These are phyloP conservation scores for Saccharomycopsis hybrid DNA, from an alignment of 1,139 yeast genomes.

Conservation along the genomic window DNA sequence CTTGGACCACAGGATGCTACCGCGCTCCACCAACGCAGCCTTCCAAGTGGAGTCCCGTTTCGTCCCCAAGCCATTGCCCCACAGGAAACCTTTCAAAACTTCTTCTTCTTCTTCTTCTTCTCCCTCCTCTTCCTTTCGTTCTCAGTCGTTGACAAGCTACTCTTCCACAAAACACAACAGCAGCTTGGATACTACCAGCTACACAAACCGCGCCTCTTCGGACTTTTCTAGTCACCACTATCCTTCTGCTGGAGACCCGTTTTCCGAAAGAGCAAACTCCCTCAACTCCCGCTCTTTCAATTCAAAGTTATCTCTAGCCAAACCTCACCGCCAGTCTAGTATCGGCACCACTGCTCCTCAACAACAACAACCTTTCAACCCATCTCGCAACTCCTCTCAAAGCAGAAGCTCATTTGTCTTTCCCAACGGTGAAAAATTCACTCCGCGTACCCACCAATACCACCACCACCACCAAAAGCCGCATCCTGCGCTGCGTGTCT, in stretches of 20 bases:
- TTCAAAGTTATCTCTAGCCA: too few relatives aligned
- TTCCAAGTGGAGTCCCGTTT: conserved; percentile 15
- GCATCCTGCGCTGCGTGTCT: too few relatives aligned
- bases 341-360: too few relatives aligned
- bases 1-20: conserved; percentile 14
- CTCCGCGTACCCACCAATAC: too few relatives aligned
- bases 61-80: conserved; percentile 13
- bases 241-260: neutral
- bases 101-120: neutral
- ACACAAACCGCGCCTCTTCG: neutral
- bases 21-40: conserved; percentile 14
- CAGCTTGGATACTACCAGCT: neutral
- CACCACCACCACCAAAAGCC: too few relatives aligned
- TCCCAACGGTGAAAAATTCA: too few relatives aligned
- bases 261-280: neutral
- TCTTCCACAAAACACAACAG: neutral
- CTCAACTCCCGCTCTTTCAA: neutral
- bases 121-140: neutral
- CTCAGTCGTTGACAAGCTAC: neutral
- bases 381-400: too few relatives aligned
- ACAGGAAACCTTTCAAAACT: conserved; percentile 11
- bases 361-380: too few relatives aligned
- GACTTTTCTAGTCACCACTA: neutral
- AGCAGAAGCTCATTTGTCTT: too few relatives aligned
- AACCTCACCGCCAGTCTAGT: too few relatives aligned